Evolutionary conservation across 2,329 filamentous ascomycete species (phyloP), one percentile per base, ranked within the genome.

Genomic region (Polychaeton citri): DNA sequence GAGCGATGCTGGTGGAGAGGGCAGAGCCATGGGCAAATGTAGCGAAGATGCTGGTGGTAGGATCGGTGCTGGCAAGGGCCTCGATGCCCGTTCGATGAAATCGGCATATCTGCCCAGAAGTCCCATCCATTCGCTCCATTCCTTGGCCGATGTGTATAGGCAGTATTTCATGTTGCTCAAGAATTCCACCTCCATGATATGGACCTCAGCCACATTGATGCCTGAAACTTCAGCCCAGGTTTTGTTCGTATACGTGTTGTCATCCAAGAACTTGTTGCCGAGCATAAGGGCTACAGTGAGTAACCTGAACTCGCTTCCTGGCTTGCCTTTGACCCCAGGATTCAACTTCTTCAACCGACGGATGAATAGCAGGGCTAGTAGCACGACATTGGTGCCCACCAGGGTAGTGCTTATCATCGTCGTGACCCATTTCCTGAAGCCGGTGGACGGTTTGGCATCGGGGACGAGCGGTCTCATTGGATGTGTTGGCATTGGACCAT

Each of bases 141-240:
- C 75, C 36, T 76, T 71, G 53, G 85, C 79, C 3, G 87, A 92
- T 3, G 84, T 85, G 54, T 88, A 78, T 6, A 98, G 67, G 49
- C 84, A 86, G 61, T 96, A 98, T 52, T 88, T 77, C 79, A 98
- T 93, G 60, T 96, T 96, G 66, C 88, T 95, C 43, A 98, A 67
- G 51, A 98, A 98, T 58, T 98, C 90, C n/a, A 98, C 90, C 58
- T 98, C 90, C 90, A 98, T 98, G 31, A 95, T 81, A 57, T 98
- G 90, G 35, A 98, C 94, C 60, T 98, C 90, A 41, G 81, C 77
- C 9, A 96, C 88, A 2, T 83, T 78, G 42, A 98, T 94, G 31
- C 83, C 82, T 1, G 90, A 96, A 8, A 98, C 90, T 51, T 98
- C 90, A 2, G 88, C 90, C 90, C 90, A 98, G 0, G 90, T 98